Evolutionary conservation across 768 basidiomycete species (phyloP), one percentile per base, ranked within the genome.

Genomic region (Coprinopsis sp.): DNA sequence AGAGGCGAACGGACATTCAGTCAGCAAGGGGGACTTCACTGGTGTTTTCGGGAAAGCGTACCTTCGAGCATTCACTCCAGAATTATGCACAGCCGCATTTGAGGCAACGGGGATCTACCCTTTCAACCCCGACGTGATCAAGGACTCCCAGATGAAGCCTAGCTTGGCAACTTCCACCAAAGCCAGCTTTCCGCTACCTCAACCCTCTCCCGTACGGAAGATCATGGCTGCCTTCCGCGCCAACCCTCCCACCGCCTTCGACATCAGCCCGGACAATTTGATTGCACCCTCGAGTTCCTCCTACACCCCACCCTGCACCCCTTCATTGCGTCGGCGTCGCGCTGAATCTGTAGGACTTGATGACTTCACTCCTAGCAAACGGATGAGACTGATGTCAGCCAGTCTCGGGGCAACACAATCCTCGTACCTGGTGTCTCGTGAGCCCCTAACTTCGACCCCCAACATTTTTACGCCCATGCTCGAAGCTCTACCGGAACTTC

Each of bases 61-160:
- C 41, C 30, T 53, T 0, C 3, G 27, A 5, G 54, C 66, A 5
- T 69, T 70, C 47, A 62, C 57, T 1, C 24, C 33, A 14, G 52
- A 61, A 14, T 59, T 38, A 10, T 51, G 68, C 21, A 29, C 48
- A n/a, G 49, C 61, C 3, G 65, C 65, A 0, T 71, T 69, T 50
- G 22, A 33, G 11, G 59, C 51, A 11, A 67, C 62, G 1, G 60
- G 64, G 1, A 51, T 69, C 19, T 38, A 59, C 38, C 63, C 65
- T 2, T 67, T 61, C 48, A 50, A 62, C 40, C 58, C 44, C 21
- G 47, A 51, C 31, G 48, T 61, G 12, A 63, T 70, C 39, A 51
- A 52, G 1, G 43, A 51, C 3, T 34, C 12, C 4, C 61, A 64
- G 49, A 63, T 63, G 58, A 59, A 58, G 33, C 64, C 64, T 0